Conservation (phyloP, 768 basidiomycete species). For the Tricholoma matsutake region DNA sequence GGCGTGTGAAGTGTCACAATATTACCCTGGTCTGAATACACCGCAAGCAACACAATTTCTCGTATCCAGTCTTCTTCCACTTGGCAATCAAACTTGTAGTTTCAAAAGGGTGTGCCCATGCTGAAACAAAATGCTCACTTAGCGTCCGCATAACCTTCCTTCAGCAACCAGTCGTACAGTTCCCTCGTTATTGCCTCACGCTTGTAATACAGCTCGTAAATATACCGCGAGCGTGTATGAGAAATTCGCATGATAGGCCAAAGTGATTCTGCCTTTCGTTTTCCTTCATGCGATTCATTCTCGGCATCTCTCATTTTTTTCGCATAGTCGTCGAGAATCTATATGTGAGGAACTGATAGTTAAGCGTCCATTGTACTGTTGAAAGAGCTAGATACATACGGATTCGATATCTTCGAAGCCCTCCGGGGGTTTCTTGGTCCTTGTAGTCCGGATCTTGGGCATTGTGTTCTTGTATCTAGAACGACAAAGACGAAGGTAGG, state of each 20-base stretch:
- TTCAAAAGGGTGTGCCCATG: constrained; percentile 8
- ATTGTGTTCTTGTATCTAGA: constrained; percentile 39
- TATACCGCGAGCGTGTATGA: constrained; percentile 93
- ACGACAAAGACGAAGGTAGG: background rate
- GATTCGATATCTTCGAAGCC: constrained; percentile 92
- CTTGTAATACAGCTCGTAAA: constrained; percentile 98
- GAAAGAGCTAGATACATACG: constrained; percentile 37
- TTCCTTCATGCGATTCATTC: constrained; percentile 98
- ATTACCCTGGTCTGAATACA: constrained; percentile 91
- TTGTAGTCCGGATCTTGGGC: constrained; percentile 91
- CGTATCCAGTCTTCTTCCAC: constrained; percentile 99
- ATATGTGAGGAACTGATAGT: constrained; percentile 1
- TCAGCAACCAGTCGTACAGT: constrained; percentile 96
- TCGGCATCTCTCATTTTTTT: constrained; percentile 99
- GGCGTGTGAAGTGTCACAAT: constrained; percentile 11
- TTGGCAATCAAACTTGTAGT: constrained; percentile 85
- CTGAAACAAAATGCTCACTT: constrained; percentile 58
- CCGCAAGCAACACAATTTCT: constrained; percentile 94
- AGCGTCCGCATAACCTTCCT: constrained; percentile 94
- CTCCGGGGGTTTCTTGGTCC: constrained; percentile 93
- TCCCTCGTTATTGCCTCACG: constrained; percentile 91
- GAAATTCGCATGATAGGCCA: constrained; percentile 99
- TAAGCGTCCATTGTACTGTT: background rate
- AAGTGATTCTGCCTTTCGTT: constrained; percentile 87
- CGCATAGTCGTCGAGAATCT: constrained; percentile 97